A percentile compares a stretch with the other conserved stretches of the same genome.
phyloP scores from a whole-genome alignment of 2,329 filamentous ascomycete species.

The Aspergillus tanneri region DNA sequence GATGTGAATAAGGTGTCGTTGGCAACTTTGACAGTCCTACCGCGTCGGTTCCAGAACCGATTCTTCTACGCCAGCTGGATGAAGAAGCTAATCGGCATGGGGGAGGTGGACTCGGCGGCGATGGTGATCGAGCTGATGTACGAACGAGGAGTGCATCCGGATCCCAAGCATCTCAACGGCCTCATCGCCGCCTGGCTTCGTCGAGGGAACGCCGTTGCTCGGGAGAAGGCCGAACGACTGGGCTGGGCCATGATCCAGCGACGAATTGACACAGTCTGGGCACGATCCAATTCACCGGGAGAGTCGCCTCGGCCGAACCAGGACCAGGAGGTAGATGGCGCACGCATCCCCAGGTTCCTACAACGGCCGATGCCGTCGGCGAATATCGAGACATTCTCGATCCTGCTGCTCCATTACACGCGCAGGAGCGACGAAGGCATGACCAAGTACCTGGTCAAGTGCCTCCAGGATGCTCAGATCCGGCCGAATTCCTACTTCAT shows the following conservation, averaged over 20 bases:
- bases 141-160: slow-evolving; percentile 63
- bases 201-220: slow-evolving; percentile 54
- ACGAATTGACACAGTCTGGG: slow-evolving; percentile 63
- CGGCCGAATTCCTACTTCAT: slow-evolving; percentile 71
- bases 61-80: slow-evolving; percentile 89
- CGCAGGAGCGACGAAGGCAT: slow-evolving; percentile 58
- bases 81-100: slow-evolving; percentile 73
- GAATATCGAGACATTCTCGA: slow-evolving; percentile 73
- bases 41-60: slow-evolving; percentile 61
- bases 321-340: slow-evolving; percentile 24
- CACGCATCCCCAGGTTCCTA: slow-evolving; percentile 40
- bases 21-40: slow-evolving; percentile 53
- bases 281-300: slow-evolving; percentile 27
- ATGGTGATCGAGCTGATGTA: slow-evolving; percentile 76
- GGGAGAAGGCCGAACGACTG: slow-evolving; percentile 64
- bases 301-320: slow-evolving; percentile 29
- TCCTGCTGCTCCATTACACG: slow-evolving; percentile 71
- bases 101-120: slow-evolving; percentile 67
- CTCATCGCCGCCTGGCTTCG: slow-evolving; percentile 77
- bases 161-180: slow-evolving; percentile 76
- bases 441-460: slow-evolving; percentile 61
- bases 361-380: slow-evolving; percentile 55
- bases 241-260: slow-evolving; percentile 75
- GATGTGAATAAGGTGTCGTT: slow-evolving; percentile 51
- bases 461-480: slow-evolving; percentile 64